These are phyloP conservation scores for Glaciozyma antarctica DNA, from an alignment of 768 basidiomycete genomes.

Conservation along the genomic window DNA sequence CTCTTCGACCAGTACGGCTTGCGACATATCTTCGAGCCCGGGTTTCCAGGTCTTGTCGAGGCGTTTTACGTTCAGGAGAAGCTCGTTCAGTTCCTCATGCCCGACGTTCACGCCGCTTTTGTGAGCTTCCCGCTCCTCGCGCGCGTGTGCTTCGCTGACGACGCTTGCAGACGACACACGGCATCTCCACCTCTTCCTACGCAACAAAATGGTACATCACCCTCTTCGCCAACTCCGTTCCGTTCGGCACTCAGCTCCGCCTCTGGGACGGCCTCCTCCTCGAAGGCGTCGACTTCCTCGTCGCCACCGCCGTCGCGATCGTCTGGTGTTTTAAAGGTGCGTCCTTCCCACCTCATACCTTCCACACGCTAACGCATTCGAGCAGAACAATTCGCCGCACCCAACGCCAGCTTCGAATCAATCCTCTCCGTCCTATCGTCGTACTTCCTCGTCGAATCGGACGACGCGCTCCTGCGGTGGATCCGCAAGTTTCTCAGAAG, in stretches of 20 bases:
- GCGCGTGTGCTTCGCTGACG: background rate
- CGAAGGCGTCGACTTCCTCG: conserved; percentile 80
- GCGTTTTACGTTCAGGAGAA: conserved; percentile 93
- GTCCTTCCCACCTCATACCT: conserved; percentile 25
- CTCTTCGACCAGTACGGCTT: conserved; percentile 79
- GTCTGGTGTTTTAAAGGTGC: conserved; percentile 82
- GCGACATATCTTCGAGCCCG: conserved; percentile 81
- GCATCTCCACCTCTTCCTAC: conserved; percentile 86
- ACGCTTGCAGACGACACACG: conserved; percentile 45
- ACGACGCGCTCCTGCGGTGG: conserved; percentile 73
- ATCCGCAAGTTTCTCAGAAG: conserved; percentile 50
- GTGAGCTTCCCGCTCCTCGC: conserved; percentile 38
- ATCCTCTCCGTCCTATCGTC: conserved; percentile 83
- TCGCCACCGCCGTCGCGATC: conserved; percentile 74
- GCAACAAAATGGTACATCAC: conserved; percentile 99
- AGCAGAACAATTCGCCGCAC: conserved; percentile 71
- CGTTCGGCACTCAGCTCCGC: conserved; percentile 86
- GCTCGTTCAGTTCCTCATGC: conserved; percentile 76
- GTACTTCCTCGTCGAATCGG: conserved; percentile 87
- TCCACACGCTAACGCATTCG: background rate
- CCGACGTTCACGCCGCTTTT: conserved; percentile 75
- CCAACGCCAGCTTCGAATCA: conserved; percentile 75
- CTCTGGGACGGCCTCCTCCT: conserved; percentile 90
- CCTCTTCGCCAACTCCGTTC: conserved; percentile 86
- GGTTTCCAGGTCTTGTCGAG: conserved; percentile 91